These are phyloP conservation scores for Yamadazyma paraphyllophila DNA, from an alignment of 805 yeast species.

Conservation along the genomic window DNA sequence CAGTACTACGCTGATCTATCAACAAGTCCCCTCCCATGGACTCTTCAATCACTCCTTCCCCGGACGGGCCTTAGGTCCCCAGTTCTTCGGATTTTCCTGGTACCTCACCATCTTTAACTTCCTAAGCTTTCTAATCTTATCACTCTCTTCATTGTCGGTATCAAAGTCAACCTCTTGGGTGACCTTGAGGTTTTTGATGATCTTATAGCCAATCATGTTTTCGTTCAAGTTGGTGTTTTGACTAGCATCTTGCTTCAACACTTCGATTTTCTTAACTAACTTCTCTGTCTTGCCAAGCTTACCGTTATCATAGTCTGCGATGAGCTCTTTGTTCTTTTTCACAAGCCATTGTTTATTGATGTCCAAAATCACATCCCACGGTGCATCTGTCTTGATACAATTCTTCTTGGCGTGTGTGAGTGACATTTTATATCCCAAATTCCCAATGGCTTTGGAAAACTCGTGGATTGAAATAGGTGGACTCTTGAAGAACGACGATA, in stretches of 20 bases:
- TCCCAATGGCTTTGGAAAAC: conserved; percentile 77
- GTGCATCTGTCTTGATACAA: conserved; percentile 86
- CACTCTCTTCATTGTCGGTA: conserved; percentile 54
- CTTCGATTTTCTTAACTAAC: conserved; percentile 18
- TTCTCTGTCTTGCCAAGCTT: conserved; percentile 13
- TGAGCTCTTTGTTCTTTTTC: conserved; percentile 26
- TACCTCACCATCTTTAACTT: conserved; percentile 79
- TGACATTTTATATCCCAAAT: conserved; percentile 78
- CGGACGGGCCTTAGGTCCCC: conserved; percentile 98
- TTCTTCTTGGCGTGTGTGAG: conserved; percentile 87
- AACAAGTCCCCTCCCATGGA: too few relatives aligned
- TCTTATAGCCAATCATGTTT: conserved; percentile 50
- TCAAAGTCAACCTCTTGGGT: conserved; percentile 50
- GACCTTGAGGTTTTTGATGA: conserved; percentile 43
- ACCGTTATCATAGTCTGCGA: conserved; percentile 19
- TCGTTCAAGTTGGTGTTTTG: conserved; percentile 38
- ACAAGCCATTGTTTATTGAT: conserved; percentile 61
- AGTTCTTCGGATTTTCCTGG: conserved; percentile 91
- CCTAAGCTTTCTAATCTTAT: conserved; percentile 58
- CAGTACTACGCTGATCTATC: too few relatives aligned
- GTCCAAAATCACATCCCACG: conserved; percentile 76
- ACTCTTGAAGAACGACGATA: conserved; percentile 73
- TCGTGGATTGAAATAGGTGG: conserved; percentile 78
- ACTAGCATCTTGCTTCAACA: conserved; percentile 29
- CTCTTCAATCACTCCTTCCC: conserved; percentile 1